Evolutionary conservation across 768 basidiomycete genomes (phyloP).

Genomic region (Pluteus cervinus): DNA sequence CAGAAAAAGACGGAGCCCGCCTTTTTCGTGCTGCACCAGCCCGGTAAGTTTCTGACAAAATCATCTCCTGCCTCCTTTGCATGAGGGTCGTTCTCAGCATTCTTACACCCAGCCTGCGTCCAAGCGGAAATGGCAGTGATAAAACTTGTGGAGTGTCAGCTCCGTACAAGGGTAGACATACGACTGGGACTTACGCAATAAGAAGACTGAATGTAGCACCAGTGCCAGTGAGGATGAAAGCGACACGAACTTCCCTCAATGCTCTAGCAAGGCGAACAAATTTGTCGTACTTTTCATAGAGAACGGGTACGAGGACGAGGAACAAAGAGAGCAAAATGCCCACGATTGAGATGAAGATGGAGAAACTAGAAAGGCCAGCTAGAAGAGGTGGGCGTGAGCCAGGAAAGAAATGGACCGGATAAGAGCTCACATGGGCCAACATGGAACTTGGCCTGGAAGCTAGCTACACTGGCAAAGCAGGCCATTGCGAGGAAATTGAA

Average conservation of each 20-base stretch:
- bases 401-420: conserved; percentile 8
- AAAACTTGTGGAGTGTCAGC: conserved; percentile 38
- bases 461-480: conserved; percentile 84
- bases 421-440: conserved; percentile 77
- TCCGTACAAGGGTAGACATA: conserved; percentile 5
- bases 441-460: conserved; percentile 80
- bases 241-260: conserved; percentile 75
- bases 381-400: conserved; percentile 10
- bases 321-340: conserved; percentile 71
- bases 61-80: conserved; percentile 52
- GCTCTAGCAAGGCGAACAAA: conserved; percentile 72
- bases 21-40: conserved; percentile 92
- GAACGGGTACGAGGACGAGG: conserved; percentile 70
- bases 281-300: conserved; percentile 84
- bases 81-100: conserved; percentile 76
- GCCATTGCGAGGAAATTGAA: conserved; percentile 92
- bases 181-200: conserved; percentile 55
- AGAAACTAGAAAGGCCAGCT: conserved; percentile 88
- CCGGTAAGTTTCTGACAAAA: conserved; percentile 61
- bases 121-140: conserved; percentile 78
- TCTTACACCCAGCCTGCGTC: conserved; percentile 87
- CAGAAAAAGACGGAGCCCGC: conserved; percentile 89
- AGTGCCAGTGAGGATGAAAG: conserved; percentile 73
- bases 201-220: conserved; percentile 65
- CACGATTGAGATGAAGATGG: conserved; percentile 70